Conservation (phyloP, 805 yeast species). For the Debaryomyces castellii region DNA sequence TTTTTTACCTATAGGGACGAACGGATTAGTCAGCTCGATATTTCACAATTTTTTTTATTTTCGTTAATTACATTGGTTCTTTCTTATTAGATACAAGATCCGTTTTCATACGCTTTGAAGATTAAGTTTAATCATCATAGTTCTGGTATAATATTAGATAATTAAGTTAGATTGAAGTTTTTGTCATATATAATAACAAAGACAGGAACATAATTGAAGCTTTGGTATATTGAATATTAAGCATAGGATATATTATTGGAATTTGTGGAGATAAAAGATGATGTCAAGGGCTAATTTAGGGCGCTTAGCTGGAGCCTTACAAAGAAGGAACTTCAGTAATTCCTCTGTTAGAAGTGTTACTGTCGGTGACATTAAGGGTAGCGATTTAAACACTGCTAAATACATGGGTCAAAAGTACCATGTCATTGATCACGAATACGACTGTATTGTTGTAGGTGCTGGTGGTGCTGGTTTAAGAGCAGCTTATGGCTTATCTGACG, state of each 20-base stretch:
- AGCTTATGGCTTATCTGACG: slow-evolving; percentile 95
- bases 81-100: not conserved
- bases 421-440: slow-evolving; percentile 95
- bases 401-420: slow-evolving; percentile 69
- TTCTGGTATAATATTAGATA: not conserved
- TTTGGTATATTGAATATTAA: not conserved
- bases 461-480: slow-evolving; percentile 99
- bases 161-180: not conserved
- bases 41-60: not conserved
- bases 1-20: not conserved
- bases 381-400: slow-evolving; percentile 40
- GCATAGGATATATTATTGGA: not conserved
- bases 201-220: not conserved
- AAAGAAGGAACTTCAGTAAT: slow-evolving; percentile 14
- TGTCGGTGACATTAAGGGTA: slow-evolving; percentile 40
- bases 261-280: not conserved
- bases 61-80: not conserved
- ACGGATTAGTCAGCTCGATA: not conserved
- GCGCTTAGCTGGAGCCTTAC: not conserved
- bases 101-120: not conserved
- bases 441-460: slow-evolving; percentile 96
- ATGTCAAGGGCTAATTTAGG: not conserved
- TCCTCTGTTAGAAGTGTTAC: slow-evolving; percentile 29
- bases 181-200: not conserved
- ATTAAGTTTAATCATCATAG: not conserved